Conservation (phyloP, 768 basidiomycete genomes). For the Amanita polypyramis region DNA sequence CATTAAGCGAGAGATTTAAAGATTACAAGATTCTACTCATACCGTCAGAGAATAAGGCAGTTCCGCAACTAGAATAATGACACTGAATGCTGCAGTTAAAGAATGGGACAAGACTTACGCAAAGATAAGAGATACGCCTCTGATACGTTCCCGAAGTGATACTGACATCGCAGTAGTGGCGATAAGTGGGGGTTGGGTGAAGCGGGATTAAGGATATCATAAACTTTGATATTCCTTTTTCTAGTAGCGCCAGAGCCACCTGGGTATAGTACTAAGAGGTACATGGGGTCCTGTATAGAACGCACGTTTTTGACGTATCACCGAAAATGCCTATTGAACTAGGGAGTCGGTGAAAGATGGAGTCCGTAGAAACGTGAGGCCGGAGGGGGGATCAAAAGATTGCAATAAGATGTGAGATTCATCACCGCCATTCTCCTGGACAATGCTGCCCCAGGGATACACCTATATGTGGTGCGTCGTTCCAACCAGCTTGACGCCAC, state of each 20-base stretch:
- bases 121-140: constrained; percentile 73
- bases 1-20: not conserved
- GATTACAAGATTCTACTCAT: constrained; percentile 5
- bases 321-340: too few species aligned
- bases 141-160: constrained; percentile 25
- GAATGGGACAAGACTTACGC: constrained; percentile 39
- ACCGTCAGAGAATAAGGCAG: constrained; percentile 85
- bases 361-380: too few species aligned
- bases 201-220: not conserved
- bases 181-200: constrained; percentile 5
- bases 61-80: constrained; percentile 53
- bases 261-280: too few species aligned
- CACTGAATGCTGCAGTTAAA: not conserved
- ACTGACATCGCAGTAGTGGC: not conserved
- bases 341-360: too few species aligned
- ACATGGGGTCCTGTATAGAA: too few species aligned
- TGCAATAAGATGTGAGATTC: too few species aligned
- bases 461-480: too few species aligned
- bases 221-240: not conserved
- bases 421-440: too few species aligned
- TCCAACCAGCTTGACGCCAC: too few species aligned
- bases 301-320: too few species aligned
- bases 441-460: too few species aligned
- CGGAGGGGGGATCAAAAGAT: too few species aligned
- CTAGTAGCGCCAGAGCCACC: not conserved